Percentiles rank a stretch among this genome's conserved stretches.
These are phyloP conservation scores for Pseudogymnoascus pannorum DNA, from an alignment of 2,329 filamentous ascomycete species.

Conservation along the genomic window DNA sequence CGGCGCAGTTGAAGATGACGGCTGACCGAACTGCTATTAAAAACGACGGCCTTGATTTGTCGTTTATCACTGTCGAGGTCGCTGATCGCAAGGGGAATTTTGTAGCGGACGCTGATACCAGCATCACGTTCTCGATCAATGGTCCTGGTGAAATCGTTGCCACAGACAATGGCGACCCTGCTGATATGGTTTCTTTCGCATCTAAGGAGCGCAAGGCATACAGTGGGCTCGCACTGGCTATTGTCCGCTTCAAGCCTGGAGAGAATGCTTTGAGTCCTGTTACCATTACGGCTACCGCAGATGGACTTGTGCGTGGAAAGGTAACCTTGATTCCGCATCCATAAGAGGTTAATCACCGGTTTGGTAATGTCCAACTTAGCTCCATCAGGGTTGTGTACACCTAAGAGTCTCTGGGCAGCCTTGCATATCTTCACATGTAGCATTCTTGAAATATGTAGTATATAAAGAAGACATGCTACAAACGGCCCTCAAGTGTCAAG, in stretches of 20 bases:
- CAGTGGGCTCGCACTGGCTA: constrained; percentile 34
- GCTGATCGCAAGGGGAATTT: constrained; percentile 36
- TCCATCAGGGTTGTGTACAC: neutral
- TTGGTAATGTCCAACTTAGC: neutral
- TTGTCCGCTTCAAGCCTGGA: constrained; percentile 28
- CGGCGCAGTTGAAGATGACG: constrained; percentile 33
- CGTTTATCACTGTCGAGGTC: constrained; percentile 40
- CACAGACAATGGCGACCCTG: constrained; percentile 45
- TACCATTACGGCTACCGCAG: constrained; percentile 19
- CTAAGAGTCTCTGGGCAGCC: neutral
- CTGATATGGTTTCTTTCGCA: constrained; percentile 38
- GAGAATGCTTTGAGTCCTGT: constrained; percentile 23
- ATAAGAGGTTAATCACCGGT: neutral
- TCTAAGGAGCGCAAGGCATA: constrained; percentile 34
- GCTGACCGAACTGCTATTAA: constrained; percentile 36
- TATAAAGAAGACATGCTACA: neutral
- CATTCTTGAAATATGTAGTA: neutral
- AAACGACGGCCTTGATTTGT: constrained; percentile 38
- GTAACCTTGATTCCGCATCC: constrained; percentile 9
- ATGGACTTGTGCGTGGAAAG: constrained; percentile 17
- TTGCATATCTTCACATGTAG: neutral
- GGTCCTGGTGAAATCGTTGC: constrained; percentile 40
- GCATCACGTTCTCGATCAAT: constrained; percentile 37
- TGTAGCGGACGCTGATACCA: constrained; percentile 37
- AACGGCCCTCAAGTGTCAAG: too few species aligned